A percentile compares a stretch with the other conserved stretches of the same genome.
phyloP scores from a whole-genome alignment of 108 stramenopile species.

The Stephanodiscus minutulus region DNA sequence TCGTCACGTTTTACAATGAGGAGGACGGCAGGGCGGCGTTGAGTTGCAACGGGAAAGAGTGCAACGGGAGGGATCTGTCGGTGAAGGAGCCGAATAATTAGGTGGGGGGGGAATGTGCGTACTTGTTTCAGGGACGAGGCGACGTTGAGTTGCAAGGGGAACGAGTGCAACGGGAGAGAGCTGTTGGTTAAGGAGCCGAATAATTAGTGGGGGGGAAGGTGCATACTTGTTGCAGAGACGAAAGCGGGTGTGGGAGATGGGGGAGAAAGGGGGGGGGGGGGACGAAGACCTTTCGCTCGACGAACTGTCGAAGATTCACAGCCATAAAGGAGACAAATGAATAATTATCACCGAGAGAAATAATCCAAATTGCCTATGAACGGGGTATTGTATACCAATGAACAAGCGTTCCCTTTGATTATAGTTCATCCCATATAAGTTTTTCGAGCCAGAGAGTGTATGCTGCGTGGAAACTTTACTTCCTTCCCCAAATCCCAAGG shows the following conservation, averaged over 20 bases:
- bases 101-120: not conserved
- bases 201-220: slow-evolving; percentile 5
- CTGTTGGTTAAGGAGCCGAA: slow-evolving; percentile 62
- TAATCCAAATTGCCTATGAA: too few species aligned
- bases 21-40: slow-evolving; percentile 54
- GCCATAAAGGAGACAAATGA: too few species aligned
- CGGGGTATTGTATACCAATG: too few species aligned
- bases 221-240: not conserved
- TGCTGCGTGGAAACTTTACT: too few species aligned
- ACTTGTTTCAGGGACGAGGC: not conserved
- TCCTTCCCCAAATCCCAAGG: too few species aligned
- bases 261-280: not conserved
- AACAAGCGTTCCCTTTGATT: too few species aligned
- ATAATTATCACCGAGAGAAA: too few species aligned
- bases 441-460: too few species aligned
- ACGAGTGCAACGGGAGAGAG: slow-evolving; percentile 61
- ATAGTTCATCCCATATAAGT: too few species aligned
- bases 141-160: slow-evolving; percentile 61
- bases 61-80: slow-evolving; percentile 58
- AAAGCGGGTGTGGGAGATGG: not conserved
- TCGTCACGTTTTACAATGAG: slow-evolving; percentile 68
- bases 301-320: too few species aligned
- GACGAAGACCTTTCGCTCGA: not conserved
- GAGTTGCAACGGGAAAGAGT: slow-evolving; percentile 52
- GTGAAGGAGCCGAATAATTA: slow-evolving; percentile 62